Base-by-base conservation (phyloP, 2,329 filamentous ascomycete genomes). In the Colletotrichum sublineola region DNA sequence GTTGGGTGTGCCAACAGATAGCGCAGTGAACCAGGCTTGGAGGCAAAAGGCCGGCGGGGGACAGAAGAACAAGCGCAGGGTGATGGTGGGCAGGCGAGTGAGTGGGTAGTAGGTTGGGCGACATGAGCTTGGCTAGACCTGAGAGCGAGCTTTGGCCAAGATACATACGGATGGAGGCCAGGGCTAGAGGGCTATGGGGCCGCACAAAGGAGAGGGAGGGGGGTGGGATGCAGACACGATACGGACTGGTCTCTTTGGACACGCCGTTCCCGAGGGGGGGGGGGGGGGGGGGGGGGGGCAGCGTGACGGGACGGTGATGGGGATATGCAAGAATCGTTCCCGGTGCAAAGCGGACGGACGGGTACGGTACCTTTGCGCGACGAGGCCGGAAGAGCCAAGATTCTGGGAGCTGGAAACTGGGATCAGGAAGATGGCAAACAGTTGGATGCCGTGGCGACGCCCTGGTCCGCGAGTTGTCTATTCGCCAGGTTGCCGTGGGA, bases 1-100 rank as follows among this genome's bases (percentile, higher is more conserved):
- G 14, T 14, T 44, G 70, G 66, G 70, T 66, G 56, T 69, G 61
- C 38, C 46, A n/a, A 63, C 36, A 53, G 66, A 61, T 70, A 64
- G 60, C 42, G 53, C 53, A 69, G 58, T 36, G 29, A 68, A 42
- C 64, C 63, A 56, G 68, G 68, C 58, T 71, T 52, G 61, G n/a
- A 58, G 52, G 53, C 60, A 63, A 73, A 56, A 44, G 55, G 50
- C 60, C 38, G 55, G 66, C 48, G 69, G 24, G 24, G 24, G 24
- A 24, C 24, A 24, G 24, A 24, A 24, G 24, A 24, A 24, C 24
- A 11, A 62, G 58, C 52, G 52, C 52, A 55, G 52, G 24, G 53
- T 40, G 62, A 57, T 50, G 53, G 33, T 44, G 58, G 58, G 55
- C 46, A 66, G 44, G 70, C 53, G 69, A 46, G 60, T 50, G 66